A percentile compares a stretch with the other conserved stretches of the same genome.
Evolutionary conservation across 2,329 filamentous ascomycete species (phyloP).

Genomic region (Coniochaeta sp.): DNA sequence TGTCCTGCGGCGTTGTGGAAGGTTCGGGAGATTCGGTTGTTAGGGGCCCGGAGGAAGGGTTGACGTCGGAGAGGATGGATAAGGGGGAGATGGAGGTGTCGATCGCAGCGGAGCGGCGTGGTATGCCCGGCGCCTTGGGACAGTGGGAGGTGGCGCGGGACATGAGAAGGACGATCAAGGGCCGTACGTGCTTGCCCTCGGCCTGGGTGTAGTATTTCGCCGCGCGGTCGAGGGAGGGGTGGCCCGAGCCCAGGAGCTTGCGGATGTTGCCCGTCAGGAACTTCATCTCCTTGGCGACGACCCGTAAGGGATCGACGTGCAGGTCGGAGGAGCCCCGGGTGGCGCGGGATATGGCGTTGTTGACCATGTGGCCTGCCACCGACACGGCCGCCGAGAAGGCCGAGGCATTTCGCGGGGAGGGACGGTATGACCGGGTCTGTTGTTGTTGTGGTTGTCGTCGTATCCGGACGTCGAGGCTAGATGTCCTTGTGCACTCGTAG

Average conservation of each 20-base stretch:
- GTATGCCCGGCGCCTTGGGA: conserved; percentile 46
- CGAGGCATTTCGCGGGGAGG: conserved; percentile 42
- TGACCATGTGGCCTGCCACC: conserved; percentile 63
- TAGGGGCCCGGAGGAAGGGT: conserved; percentile 53
- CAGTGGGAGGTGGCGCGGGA: conserved; percentile 81
- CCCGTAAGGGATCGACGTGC: conserved; percentile 78
- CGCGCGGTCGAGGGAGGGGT: conserved; percentile 88
- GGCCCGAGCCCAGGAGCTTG: conserved; percentile 86
- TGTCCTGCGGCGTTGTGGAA: conserved; percentile 37
- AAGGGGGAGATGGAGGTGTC: conserved; percentile 48
- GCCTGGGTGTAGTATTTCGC: conserved; percentile 98
- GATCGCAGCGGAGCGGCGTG: conserved; percentile 38
- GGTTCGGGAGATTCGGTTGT: conserved; percentile 32
- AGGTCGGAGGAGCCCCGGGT: conserved; percentile 51
- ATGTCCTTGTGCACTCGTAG: conserved; percentile 28
- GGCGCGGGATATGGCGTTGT: conserved; percentile 56
- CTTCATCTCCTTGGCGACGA: conserved; percentile 95
- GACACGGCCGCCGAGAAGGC: conserved; percentile 70
- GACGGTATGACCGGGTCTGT: conserved; percentile 34
- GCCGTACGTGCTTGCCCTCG: conserved; percentile 94
- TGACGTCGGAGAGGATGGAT: conserved; percentile 67
- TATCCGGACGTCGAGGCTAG: conserved; percentile 25
- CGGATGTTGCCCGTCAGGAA: conserved; percentile 90
- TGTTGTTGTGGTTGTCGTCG: conserved; percentile 20
- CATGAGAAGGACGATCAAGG: conserved; percentile 93